Evolutionary conservation across 192 early-diverging fungal genomes (phyloP).

Genomic region (Coemansia sp.): DNA sequence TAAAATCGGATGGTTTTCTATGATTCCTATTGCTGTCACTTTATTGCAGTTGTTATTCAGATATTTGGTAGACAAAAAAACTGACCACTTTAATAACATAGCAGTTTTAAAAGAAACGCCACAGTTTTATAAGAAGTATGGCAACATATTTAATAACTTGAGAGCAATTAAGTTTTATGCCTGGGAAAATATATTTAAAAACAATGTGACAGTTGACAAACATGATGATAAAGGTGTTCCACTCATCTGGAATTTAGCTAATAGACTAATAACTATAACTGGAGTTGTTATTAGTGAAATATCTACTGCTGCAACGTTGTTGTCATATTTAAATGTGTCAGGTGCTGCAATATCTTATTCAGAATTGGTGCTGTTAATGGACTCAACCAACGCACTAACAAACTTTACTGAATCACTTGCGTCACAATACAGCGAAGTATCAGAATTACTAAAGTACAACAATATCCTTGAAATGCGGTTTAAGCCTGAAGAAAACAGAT

Average conservation of each 20-base stretch:
- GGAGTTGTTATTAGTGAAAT: neutral
- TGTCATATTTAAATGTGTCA: neutral
- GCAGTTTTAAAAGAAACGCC: neutral
- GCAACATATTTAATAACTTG: neutral
- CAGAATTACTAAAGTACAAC: neutral
- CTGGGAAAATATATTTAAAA: neutral
- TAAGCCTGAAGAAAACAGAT: too few species aligned
- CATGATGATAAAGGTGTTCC: neutral
- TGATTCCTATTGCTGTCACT: neutral
- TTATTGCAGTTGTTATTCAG: neutral
- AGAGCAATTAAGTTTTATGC: neutral
- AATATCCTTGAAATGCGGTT: neutral
- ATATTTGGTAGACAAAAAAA: neutral
- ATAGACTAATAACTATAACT: neutral
- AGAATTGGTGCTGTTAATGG: too few species aligned
- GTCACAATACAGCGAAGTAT: neutral
- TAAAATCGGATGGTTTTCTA: too few species aligned
- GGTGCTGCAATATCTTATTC: neutral
- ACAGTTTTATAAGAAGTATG: neutral
- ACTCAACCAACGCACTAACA: too few species aligned
- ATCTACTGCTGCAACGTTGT: too few species aligned
- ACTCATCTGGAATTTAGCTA: neutral
- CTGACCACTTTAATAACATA: neutral
- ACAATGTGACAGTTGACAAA: neutral
- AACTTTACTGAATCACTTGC: neutral